These are phyloP conservation scores for Pichia thaimueangensis DNA, from an alignment of 805 yeast species.

Conservation along the genomic window DNA sequence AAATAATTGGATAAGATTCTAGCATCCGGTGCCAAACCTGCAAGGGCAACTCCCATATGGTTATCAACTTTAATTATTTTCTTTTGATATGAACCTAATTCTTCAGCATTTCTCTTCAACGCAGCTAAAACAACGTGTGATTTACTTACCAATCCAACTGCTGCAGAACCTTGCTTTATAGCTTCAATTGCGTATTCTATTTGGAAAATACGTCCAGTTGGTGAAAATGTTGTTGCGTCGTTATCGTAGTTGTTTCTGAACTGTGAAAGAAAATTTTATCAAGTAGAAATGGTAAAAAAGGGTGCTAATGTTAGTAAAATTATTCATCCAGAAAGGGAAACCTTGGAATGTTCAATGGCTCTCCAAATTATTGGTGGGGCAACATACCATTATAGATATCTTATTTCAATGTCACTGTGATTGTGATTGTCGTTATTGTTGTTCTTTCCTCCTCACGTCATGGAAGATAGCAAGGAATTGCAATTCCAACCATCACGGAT, in stretches of 20 bases:
- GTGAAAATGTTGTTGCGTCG: conserved; percentile 96
- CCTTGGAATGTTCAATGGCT: too few relatives aligned
- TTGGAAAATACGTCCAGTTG: conserved; percentile 88
- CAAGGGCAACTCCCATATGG: conserved; percentile 91
- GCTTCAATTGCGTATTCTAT: conserved; percentile 91
- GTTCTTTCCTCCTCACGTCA: too few relatives aligned
- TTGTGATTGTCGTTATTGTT: neutral
- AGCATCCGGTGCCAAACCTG: conserved; percentile 98
- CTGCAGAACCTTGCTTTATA: conserved; percentile 95
- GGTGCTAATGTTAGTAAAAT: neutral
- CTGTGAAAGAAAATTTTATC: conserved; percentile 33
- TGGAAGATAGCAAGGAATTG: too few relatives aligned
- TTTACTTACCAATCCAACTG: conserved; percentile 86
- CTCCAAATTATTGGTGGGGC: too few relatives aligned
- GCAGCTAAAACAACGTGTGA: conserved; percentile 90
- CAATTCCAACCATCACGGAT: too few relatives aligned
- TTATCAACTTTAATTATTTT: conserved; percentile 87
- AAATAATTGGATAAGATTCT: conserved; percentile 84
- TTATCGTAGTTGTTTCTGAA: conserved; percentile 98
- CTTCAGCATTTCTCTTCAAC: conserved; percentile 93
- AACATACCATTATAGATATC: neutral
- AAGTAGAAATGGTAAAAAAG: too few relatives aligned
- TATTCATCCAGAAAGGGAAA: too few relatives aligned
- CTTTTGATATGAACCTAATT: conserved; percentile 93
- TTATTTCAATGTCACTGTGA: neutral